phyloP scores from a whole-genome alignment of 2,329 filamentous ascomycete species.

The Fusarium sambucinum region DNA sequence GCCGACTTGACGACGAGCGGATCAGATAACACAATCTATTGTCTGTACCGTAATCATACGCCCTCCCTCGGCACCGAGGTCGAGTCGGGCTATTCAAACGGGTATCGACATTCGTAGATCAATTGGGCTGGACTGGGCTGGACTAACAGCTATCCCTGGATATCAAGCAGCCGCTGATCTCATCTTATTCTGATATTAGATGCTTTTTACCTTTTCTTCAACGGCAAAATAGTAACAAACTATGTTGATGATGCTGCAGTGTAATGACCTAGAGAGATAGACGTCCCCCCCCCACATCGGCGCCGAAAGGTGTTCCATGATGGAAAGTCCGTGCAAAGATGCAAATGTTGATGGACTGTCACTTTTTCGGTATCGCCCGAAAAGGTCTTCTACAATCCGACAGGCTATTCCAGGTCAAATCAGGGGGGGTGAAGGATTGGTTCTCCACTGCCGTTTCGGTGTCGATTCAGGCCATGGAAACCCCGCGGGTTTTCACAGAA shows the following conservation, averaged over 20 bases:
- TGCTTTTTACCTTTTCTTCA: not conserved
- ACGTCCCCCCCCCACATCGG: constrained; percentile 31
- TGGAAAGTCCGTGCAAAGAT: not conserved
- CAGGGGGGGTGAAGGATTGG: not conserved
- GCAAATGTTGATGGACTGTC: constrained; percentile 9
- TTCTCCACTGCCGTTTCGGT: constrained; percentile 31
- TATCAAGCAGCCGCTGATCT: constrained; percentile 23
- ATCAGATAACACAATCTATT: not conserved
- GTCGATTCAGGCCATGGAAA: constrained; percentile 33
- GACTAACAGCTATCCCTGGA: constrained; percentile 3
- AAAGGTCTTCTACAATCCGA: not conserved
- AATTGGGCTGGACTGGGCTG: constrained; percentile 10
- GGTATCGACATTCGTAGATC: constrained; percentile 7
- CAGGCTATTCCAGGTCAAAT: not conserved
- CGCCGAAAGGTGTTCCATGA: constrained; percentile 29
- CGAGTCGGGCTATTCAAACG: constrained; percentile 21
- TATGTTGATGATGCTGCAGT: not conserved
- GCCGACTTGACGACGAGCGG: constrained; percentile 36
- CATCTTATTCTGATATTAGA: constrained; percentile 13
- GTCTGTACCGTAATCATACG: not conserved
- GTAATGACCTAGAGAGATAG: not conserved
- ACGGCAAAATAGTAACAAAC: not conserved
- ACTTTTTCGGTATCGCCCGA: constrained; percentile 21
- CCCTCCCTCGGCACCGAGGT: constrained; percentile 40
- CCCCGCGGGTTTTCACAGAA: constrained; percentile 21